Evolutionary conservation across 345 rosid species (phyloP), one percentile per base, ranked within the genome.

Genomic region (Clarkia xantiana): DNA sequence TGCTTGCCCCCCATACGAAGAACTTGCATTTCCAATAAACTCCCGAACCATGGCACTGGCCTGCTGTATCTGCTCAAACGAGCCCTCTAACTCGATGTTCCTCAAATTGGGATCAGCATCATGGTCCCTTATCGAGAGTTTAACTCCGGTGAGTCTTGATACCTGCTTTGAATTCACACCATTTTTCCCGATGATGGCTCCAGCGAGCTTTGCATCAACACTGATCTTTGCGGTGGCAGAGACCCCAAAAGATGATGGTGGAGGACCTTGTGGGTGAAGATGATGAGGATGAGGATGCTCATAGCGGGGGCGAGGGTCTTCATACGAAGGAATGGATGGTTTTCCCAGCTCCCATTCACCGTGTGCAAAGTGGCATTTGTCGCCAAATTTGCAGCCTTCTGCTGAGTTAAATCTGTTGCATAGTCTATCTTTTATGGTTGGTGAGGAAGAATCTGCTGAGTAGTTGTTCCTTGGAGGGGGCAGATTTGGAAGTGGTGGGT

Each of bases 31-130:
- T 47, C 59, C 75, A 58, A 93, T 87, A 42, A 93, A 84, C 55
- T 84, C 95, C 5, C 76, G 79, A 46, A 93, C 95, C 96, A 87
- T 93, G 17, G 80, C 79, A n/a, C 86, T 87, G 14, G 96, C 99
- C 76, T 82, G 86, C 52, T 79, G 82, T 53, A 93, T 93, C 82
- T 93, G 99, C 66, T 87, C 96, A 25, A 82, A 80, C 46, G 95
- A 73, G 53, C 99, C 99, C 72, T 93, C 96, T 1, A 93, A 82
- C 70, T 84, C 95, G 49, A 93, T 93, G 73, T 82, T 87, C 76
- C 81, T 82, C 63, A 73, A 57, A 60, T 72, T 80, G 1, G 96
- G 82, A 56, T 93, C 94, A 2, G 72, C 47, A 47, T 93, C 96
- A 18, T 87, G 86, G 16, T 93, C 96, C 51, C 85, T 74, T 19